Conservation (phyloP, 495 filamentous ascomycete genomes). For the Staphylotrichum tortipilum region DNA sequence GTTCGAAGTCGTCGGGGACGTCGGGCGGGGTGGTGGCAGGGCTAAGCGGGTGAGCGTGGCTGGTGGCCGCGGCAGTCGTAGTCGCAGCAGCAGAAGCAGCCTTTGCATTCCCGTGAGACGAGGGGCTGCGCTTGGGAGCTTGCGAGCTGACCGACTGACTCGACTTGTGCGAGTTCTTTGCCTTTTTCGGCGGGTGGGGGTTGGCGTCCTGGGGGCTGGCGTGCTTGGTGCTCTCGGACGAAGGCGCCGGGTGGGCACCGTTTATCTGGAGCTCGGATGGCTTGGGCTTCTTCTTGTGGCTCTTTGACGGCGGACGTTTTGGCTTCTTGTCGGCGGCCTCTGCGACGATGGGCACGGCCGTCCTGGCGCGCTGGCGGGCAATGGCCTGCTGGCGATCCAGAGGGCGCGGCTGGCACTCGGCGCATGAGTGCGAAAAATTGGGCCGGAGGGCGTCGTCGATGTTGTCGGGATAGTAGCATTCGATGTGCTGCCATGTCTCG, state of each 20-base stretch:
- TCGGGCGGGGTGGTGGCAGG: slow-evolving; percentile 49
- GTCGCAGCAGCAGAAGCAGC: too few relatives aligned
- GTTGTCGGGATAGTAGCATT: slow-evolving; percentile 79
- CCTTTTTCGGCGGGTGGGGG: slow-evolving; percentile 49
- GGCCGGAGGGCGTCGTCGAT: slow-evolving; percentile 60
- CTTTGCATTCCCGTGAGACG: slow-evolving; percentile 33
- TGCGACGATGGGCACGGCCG: slow-evolving; percentile 44
- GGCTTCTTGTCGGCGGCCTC: slow-evolving; percentile 51
- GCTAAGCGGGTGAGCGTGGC: slow-evolving; percentile 43
- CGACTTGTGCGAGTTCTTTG: slow-evolving; percentile 66
- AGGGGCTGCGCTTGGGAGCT: slow-evolving; percentile 46
- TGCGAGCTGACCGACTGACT: slow-evolving; percentile 61
- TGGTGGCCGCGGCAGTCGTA: too few relatives aligned
- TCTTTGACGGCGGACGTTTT: slow-evolving; percentile 62
- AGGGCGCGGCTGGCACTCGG: slow-evolving; percentile 68
- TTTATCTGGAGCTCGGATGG: slow-evolving; percentile 44
- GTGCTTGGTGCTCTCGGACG: slow-evolving; percentile 27
- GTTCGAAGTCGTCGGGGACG: slow-evolving; percentile 43
- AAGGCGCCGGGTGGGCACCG: slow-evolving; percentile 30
- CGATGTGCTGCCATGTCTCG: slow-evolving; percentile 96
- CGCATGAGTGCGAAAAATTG: slow-evolving; percentile 68
- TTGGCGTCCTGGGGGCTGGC: slow-evolving; percentile 28
- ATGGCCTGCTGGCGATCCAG: slow-evolving; percentile 64
- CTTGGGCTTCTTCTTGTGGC: slow-evolving; percentile 65
- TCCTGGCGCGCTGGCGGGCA: slow-evolving; percentile 46